Conservation (phyloP, 2,329 filamentous ascomycete species). For the Fusarium bactridioides region DNA sequence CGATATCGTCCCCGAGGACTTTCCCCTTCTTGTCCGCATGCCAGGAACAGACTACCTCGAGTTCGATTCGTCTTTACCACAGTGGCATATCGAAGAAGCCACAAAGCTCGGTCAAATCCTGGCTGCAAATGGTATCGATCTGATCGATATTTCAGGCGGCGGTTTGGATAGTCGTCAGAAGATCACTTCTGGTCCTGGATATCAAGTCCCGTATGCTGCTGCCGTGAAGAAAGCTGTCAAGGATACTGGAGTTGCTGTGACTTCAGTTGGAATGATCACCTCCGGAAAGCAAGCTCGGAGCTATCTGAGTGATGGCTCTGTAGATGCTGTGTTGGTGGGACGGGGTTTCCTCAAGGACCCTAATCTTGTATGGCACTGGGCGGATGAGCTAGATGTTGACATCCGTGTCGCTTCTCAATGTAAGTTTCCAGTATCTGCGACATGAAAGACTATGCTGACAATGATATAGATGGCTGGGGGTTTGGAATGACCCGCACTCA, state of each 20-base stretch:
- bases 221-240: constrained; percentile 72
- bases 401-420: constrained; percentile 53
- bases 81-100: constrained; percentile 70
- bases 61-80: constrained; percentile 60
- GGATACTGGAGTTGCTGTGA: constrained; percentile 54
- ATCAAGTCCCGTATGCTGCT: constrained; percentile 74
- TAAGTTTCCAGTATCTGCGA: neutral
- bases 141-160: constrained; percentile 74
- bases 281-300: constrained; percentile 55
- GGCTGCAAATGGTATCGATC: constrained; percentile 71
- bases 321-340: constrained; percentile 59
- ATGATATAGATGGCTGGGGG: constrained; percentile 36
- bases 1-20: constrained; percentile 23
- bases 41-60: constrained; percentile 78
- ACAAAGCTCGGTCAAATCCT: constrained; percentile 68
- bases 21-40: constrained; percentile 73
- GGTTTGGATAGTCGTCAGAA: constrained; percentile 68
- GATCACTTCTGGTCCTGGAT: constrained; percentile 66
- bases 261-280: constrained; percentile 56
- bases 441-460: neutral
- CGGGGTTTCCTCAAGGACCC: constrained; percentile 64
- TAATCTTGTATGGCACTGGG: constrained; percentile 60
- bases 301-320: constrained; percentile 51
- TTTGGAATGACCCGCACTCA: constrained; percentile 40
- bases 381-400: constrained; percentile 57